Evolutionary conservation across 139 green algal species (phyloP), one percentile per base, ranked within the genome.

Genomic region (Chlamydomonas schloesseri): DNA sequence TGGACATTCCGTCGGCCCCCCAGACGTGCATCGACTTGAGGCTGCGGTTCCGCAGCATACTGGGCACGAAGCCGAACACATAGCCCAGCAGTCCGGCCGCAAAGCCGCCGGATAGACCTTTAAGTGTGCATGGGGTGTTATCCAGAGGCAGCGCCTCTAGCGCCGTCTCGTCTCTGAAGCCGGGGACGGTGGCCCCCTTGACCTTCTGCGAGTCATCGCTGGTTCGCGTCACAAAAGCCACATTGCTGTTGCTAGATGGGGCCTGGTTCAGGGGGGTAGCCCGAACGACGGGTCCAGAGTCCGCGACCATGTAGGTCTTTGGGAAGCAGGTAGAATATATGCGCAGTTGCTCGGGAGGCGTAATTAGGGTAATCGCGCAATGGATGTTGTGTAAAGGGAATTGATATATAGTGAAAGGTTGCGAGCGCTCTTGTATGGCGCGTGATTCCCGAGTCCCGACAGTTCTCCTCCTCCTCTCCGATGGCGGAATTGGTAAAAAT

Each of bases 51-150:
- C 86, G 77, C 23, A 92, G 69, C 34, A 87, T 87, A 33, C 76
- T 80, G 5, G 88, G 88, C 24, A 93, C 58, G 29, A 95, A 94
- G 36, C 94, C 93, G 23, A 96, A 94, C 6, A 93, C 87, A 53
- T 91, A 96, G 62, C 94, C 92, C 24, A 96, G 68, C 3, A 71
- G n/a, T 28, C 91, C 93, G 34, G 93, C 89, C 23, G 78, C 78
- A 20, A 84, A 21, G 3, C 42, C 78, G 20, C 64, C 64, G 57
- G 78, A 75, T 6, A 84, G n/a, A 0, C 78, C 78, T 75, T 84
- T 84, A 1, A 84, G 64, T 21, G 64, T 75, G 78, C 78, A 84
- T 4, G 78, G 78, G 29, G 65, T 42, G 8, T 8, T 50, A 50
- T 50, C 42, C 42, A 50, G 8, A 50, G 42, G 42, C 5, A 50